Evolutionary conservation across 2,329 filamentous ascomycete species (phyloP), one percentile per base, ranked within the genome.

Genomic region (Talaromyces sp.): DNA sequence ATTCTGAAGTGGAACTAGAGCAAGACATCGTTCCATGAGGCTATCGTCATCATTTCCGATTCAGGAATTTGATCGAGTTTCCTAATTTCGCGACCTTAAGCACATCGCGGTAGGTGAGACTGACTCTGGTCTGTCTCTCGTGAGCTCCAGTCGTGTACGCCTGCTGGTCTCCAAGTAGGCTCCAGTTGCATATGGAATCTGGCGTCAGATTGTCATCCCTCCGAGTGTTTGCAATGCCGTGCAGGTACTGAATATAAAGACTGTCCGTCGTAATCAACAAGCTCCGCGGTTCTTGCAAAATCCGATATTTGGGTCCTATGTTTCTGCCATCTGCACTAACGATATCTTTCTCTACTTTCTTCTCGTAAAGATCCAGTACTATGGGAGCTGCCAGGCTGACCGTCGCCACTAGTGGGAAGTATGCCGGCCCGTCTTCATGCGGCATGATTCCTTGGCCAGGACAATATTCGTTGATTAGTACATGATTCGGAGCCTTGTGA

Each of bases 391-490:
- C 92, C 8, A 99, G 80, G 78, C 92, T 96, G 68, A 98, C 89
- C 1, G 95, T 98, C 68, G 92, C 95, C 13, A 97, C 94, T 14
- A 96, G 87, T 1, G 90, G 90, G 73, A 90, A 85, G 75, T 99
- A 99, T 10, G 94, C 92, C 9, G 85, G 81, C 1, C 94, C 95
- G 76, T 99, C 94, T 82, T 97, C 95, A 76, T 98, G 94, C 56
- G 93, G 89, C 91, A 97, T 96, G 69, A 98, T 98, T n/a, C 94
- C 94, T 68, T 97, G 87, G 1, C 91, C 92, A 0, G 91, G 87
- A 1, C 84, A 83, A 76, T 98, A 99, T 76, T 97, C 93, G 73
- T 99, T 99, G 70, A 98, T 88, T 43, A 98, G 83, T 54, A 96
- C 92, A 78, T 98, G 95, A 72, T 98, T 99, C 2, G 94, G 92